phyloP scores from a whole-genome alignment of 202 grass and related monocot genomes.

The Saccharum hybrid region DNA sequence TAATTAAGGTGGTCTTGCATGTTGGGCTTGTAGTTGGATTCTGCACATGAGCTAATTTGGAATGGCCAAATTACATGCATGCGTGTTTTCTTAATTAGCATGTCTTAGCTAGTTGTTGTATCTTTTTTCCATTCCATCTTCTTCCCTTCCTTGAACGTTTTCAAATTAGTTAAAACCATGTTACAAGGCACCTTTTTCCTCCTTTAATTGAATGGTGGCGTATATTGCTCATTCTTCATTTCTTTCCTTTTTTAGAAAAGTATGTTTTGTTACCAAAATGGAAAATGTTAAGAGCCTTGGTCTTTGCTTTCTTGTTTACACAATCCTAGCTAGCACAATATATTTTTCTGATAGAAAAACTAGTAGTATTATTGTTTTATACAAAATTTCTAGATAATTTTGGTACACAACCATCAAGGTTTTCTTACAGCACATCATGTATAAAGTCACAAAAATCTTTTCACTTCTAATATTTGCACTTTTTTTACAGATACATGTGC shows the following conservation, averaged over 20 bases:
- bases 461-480: background rate
- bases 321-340: background rate
- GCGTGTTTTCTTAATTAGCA: background rate
- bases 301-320: conserved; percentile 3
- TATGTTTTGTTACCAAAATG: background rate
- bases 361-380: background rate
- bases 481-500: background rate
- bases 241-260: background rate
- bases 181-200: background rate
- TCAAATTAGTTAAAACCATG: background rate
- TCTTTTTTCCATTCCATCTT: background rate
- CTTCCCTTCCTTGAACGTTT: background rate
- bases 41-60: background rate
- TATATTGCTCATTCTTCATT: background rate
- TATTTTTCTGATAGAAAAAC: background rate
- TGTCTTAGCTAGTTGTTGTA: background rate
- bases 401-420: background rate
- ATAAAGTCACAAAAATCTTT: background rate
- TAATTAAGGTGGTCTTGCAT: background rate
- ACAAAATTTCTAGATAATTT: background rate
- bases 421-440: background rate
- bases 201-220: background rate
- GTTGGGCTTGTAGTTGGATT: background rate
- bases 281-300: background rate
- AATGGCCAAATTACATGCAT: background rate